A percentile compares a stretch with the other conserved stretches of the same genome.
Conservation (phyloP, 768 basidiomycete genomes). For the Hysterangium stoloniferum region DNA sequence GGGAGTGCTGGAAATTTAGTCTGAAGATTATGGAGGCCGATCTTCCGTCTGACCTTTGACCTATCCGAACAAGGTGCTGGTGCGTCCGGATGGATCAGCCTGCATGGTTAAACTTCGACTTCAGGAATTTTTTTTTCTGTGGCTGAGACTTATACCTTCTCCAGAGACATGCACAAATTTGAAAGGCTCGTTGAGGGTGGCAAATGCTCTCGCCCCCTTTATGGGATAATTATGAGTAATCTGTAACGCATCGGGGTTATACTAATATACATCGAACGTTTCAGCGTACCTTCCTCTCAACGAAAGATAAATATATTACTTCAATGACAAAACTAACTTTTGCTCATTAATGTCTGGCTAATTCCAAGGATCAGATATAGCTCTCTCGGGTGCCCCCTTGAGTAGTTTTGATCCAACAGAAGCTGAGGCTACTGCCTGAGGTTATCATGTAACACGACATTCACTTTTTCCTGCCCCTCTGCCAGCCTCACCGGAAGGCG, state of each 20-base stretch:
- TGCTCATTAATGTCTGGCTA: slow-evolving; percentile 19
- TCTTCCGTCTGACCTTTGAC: slow-evolving; percentile 21
- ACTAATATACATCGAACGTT: background rate
- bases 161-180: slow-evolving; percentile 25
- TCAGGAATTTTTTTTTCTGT: background rate
- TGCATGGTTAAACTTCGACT: background rate
- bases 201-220: slow-evolving; percentile 21
- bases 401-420: slow-evolving; percentile 22
- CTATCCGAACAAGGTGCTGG: slow-evolving; percentile 17
- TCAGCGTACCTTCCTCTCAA: background rate
- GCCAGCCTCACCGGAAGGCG: slow-evolving; percentile 22
- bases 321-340: slow-evolving; percentile 14
- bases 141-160: background rate
- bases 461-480: slow-evolving; percentile 18
- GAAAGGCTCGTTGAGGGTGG: background rate
- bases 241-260: slow-evolving; percentile 19
- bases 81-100: slow-evolving; percentile 20
- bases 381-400: slow-evolving; percentile 27
- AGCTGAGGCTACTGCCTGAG: slow-evolving; percentile 26
- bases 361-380: slow-evolving; percentile 31
- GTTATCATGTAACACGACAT: slow-evolving; percentile 25
- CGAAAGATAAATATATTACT: background rate
- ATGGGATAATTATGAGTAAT: slow-evolving; percentile 23
- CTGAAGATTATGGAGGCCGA: slow-evolving; percentile 15
- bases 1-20: background rate